A percentile compares a stretch with the other conserved stretches of the same genome.
Evolutionary conservation across 2,329 filamentous ascomycete genomes (phyloP).

Genomic region (Pestalotiopsis sp.): DNA sequence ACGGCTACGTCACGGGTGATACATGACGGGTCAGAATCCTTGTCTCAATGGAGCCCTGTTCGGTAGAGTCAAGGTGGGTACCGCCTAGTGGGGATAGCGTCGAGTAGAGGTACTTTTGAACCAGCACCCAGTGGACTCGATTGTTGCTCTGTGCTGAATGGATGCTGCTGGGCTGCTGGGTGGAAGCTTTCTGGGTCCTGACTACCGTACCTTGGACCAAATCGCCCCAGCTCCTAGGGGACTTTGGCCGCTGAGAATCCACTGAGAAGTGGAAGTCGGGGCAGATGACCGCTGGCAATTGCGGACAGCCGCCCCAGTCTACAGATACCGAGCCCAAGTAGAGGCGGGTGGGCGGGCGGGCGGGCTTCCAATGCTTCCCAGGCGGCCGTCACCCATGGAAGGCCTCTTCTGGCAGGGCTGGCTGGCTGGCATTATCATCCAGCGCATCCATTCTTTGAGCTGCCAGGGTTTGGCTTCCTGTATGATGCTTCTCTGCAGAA

Average conservation of each 20-base stretch:
- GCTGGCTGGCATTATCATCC: background rate
- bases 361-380: background rate
- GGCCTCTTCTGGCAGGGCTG: background rate
- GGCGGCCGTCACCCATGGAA: background rate
- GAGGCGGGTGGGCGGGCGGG: background rate
- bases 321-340: no score
- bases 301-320: background rate
- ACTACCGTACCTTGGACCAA: background rate
- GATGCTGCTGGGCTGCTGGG: no score
- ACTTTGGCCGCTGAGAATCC: background rate
- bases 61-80: background rate
- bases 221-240: background rate
- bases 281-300: background rate
- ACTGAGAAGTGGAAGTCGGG: background rate
- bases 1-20: slow-evolving; percentile 9
- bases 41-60: background rate
- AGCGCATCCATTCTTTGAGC: background rate
- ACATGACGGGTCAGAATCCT: slow-evolving; percentile 4
- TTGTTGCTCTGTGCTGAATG: background rate
- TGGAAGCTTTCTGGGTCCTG: background rate
- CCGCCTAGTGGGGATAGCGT: background rate
- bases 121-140: background rate
- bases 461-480: slow-evolving; percentile 1
- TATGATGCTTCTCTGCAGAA: slow-evolving; percentile 1
- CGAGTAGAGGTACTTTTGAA: slow-evolving; percentile 7